Conservation (phyloP, 139 green algal species). For the Coelastrella sp. region DNA sequence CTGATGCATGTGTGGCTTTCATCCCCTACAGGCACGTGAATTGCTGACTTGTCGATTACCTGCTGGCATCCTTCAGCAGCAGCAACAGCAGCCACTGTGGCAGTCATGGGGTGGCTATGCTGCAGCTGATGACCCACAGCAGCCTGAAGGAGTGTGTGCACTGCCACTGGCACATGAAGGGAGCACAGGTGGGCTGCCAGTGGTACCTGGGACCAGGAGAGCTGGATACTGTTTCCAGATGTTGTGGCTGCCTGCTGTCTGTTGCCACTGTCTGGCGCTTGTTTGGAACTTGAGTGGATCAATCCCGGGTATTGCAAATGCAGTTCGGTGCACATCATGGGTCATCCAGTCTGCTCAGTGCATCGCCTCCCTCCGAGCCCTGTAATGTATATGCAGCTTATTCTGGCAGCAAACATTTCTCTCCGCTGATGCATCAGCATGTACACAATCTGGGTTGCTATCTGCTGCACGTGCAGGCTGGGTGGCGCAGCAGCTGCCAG, state of each 20-base stretch:
- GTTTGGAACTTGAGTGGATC: neutral
- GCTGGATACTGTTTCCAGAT: too few relatives aligned
- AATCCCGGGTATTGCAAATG: too few relatives aligned
- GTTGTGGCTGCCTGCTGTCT: neutral
- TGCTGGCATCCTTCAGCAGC: neutral
- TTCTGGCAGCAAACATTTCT: too few relatives aligned
- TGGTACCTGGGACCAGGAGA: neutral
- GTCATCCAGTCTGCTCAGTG: neutral
- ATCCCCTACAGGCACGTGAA: neutral
- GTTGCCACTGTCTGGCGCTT: neutral
- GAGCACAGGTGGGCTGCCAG: neutral
- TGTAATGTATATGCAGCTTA: too few relatives aligned
- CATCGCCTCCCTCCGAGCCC: too few relatives aligned
- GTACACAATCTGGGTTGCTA: neutral
- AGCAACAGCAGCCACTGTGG: slow-evolving; percentile 27
- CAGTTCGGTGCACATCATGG: neutral
- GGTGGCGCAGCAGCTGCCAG: slow-evolving; percentile 34
- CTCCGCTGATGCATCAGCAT: too few relatives aligned
- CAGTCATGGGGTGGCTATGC: slow-evolving; percentile 3
- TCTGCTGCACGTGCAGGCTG: neutral
- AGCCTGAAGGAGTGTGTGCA: neutral
- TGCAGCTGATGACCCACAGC: neutral
- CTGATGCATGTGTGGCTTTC: too few relatives aligned
- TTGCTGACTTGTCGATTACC: neutral
- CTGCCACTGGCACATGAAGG: neutral